A percentile compares a stretch with the other conserved stretches of the same genome.
phyloP scores from a whole-genome alignment of 768 basidiomycete species.

The Crassisporium funariophilum region DNA sequence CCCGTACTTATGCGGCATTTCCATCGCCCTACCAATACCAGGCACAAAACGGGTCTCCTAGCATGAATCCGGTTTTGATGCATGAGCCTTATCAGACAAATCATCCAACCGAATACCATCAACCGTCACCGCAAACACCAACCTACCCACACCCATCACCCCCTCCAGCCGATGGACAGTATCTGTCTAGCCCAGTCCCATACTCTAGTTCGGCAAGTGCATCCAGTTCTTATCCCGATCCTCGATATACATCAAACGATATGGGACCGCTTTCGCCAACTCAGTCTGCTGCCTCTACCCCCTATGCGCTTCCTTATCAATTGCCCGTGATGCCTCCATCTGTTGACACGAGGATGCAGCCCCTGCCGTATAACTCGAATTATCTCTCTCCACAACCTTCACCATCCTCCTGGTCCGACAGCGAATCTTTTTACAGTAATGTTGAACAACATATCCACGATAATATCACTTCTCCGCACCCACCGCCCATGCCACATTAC shows the following conservation, averaged over 20 bases:
- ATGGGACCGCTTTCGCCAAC: background rate
- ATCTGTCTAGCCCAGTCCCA: too few relatives aligned
- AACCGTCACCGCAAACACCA: conserved; percentile 20
- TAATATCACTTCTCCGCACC: conserved; percentile 5
- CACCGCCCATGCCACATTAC: conserved; percentile 3
- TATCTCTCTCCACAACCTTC: background rate
- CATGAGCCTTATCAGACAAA: conserved; percentile 41
- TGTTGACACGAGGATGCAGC: too few relatives aligned
- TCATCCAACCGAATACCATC: conserved; percentile 16
- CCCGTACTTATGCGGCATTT: conserved; percentile 45
- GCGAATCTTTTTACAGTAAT: background rate
- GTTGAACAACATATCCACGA: conserved; percentile 1
- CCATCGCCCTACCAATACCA: conserved; percentile 35
- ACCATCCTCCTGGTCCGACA: conserved; percentile 6
- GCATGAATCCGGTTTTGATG: conserved; percentile 39
- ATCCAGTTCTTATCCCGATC: background rate
- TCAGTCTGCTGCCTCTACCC: too few relatives aligned
- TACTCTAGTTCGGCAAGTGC: too few relatives aligned
- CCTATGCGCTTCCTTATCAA: too few relatives aligned
- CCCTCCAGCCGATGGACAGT: too few relatives aligned
- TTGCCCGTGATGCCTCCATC: background rate
- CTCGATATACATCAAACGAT: conserved; percentile 4
- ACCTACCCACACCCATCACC: conserved; percentile 22
- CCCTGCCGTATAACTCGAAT: background rate
- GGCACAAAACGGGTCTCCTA: conserved; percentile 24